These are phyloP conservation scores for Tylopilus subfusipes DNA, from an alignment of 768 basidiomycete genomes.

Conservation along the genomic window DNA sequence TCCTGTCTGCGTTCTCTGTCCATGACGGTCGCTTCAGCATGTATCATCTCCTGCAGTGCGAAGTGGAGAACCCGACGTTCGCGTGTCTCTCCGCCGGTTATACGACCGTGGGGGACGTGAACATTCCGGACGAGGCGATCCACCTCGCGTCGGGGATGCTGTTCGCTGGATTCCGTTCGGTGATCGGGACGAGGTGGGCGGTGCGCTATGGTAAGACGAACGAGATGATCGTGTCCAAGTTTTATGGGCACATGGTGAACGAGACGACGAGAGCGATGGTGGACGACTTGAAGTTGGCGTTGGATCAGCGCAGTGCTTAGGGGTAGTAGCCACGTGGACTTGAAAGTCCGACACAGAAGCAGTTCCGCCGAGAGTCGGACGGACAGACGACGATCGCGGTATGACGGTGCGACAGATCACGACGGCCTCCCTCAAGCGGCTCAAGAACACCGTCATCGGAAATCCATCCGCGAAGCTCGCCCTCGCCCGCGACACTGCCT, in stretches of 20 bases:
- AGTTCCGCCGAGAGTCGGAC: too few relatives aligned
- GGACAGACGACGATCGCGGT: neutral
- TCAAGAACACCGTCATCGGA: constrained; percentile 76
- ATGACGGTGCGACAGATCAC: constrained; percentile 33
- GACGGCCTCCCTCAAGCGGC: constrained; percentile 48
- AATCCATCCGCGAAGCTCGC: constrained; percentile 69
- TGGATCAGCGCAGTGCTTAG: too few relatives aligned
- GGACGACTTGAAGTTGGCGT: too few relatives aligned
- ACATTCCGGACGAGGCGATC: too few relatives aligned
- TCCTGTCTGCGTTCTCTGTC: neutral
- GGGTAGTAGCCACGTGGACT: neutral
- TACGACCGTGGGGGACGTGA: neutral
- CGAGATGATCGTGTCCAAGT: too few relatives aligned
- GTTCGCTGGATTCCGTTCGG: too few relatives aligned
- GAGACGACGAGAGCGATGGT: too few relatives aligned
- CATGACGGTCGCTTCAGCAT: neutral
- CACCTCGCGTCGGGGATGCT: too few relatives aligned
- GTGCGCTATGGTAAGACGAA: too few relatives aligned
- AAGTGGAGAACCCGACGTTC: neutral
- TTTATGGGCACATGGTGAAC: too few relatives aligned
- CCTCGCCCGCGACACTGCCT: constrained; percentile 52
- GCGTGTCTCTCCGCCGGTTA: neutral
- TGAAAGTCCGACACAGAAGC: neutral
- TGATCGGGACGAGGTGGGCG: too few relatives aligned
- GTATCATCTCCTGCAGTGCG: neutral